A percentile compares a stretch with the other conserved stretches of the same genome.
Evolutionary conservation across 768 basidiomycete genomes (phyloP).

Genomic region (Suillus clintonianus): DNA sequence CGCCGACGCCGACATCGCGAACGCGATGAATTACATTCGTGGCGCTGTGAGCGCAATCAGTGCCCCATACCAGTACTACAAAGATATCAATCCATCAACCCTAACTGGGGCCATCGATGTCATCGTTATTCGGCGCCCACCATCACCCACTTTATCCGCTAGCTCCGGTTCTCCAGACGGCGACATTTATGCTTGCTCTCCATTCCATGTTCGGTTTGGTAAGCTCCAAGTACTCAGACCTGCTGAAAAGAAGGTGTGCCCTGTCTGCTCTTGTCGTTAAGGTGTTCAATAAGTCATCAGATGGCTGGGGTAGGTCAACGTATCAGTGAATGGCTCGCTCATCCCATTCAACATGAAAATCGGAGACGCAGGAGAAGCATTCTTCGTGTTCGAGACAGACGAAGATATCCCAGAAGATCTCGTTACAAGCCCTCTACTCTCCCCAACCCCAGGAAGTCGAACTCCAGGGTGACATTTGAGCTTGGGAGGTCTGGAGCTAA

Average conservation of each 20-base stretch:
- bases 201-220: constrained; percentile 97
- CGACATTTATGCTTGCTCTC: constrained; percentile 78
- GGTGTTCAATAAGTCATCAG: not conserved
- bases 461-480: constrained; percentile 24
- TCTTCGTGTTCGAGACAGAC: constrained; percentile 97
- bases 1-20: not conserved
- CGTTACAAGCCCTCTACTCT: constrained; percentile 88
- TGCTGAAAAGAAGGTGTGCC: constrained; percentile 83
- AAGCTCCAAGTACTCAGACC: constrained; percentile 96
- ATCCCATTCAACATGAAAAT: constrained; percentile 98
- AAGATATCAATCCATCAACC: constrained; percentile 93
- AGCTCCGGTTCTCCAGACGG: constrained; percentile 46
- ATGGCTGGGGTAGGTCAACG: constrained; percentile 65
- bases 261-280: constrained; percentile 1
- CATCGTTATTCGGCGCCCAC: constrained; percentile 83
- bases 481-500: constrained; percentile 46
- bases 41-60: constrained; percentile 84
- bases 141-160: not conserved
- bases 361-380: constrained; percentile 97
- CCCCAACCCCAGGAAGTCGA: constrained; percentile 53
- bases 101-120: constrained; percentile 99
- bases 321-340: constrained; percentile 81
- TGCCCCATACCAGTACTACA: constrained; percentile 89
- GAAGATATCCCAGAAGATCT: constrained; percentile 92
- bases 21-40: constrained; percentile 81